Base-by-base conservation (phyloP, 208 protist genomes). In the Leishmania lainsoni region DNA sequence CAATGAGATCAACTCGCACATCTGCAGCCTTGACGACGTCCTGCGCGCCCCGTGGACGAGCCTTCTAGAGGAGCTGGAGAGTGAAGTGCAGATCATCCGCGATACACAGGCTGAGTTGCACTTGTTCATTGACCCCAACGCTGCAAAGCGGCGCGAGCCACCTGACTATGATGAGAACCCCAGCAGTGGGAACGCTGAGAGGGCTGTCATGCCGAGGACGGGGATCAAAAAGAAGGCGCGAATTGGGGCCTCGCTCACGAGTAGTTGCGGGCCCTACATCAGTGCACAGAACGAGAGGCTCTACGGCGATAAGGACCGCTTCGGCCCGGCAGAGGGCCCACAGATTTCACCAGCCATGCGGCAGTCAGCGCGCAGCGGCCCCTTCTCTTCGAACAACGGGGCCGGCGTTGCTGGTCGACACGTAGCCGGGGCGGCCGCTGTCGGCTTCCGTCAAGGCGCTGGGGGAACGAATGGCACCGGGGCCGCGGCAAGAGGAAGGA, bases 241-340 rank as follows among this genome's bases (percentile, higher is more conserved):
- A 9, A 51, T 69, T 8, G 72, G 82, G 3, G 29, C 48, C 71
- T 48, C 66, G 66, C n/a, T 56, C 59, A 51, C 6, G 65, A 39
- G 17, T 61, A n/a, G 58, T 45, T 32, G 52, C 22, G 61, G 77
- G 4, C 75, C 76, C 45, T 74, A 79, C 32, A 49, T 88, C 17
- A 94, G 82, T 48, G 77, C 73, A 69, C 76, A 80, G 54, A 85
- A 97, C 70, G 54, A 92, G 68, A 74, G 81, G 26, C 81, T 94
- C 2, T 97, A 97, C 84, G 93, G 93, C 16, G 93, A 97, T 83
- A 86, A 79, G 70, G 93, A 97, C 80, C 91, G 93, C 79, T 97
- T 97, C 86, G 93, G 93, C 0, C 93, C 93, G 0, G 32, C 86
- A 0, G 81, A 87, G 10, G 89, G 90, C 1, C 90, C 87, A 42